Conservation (phyloP, 129 eudicot species). For the Ambrosia artemisiifolia region DNA sequence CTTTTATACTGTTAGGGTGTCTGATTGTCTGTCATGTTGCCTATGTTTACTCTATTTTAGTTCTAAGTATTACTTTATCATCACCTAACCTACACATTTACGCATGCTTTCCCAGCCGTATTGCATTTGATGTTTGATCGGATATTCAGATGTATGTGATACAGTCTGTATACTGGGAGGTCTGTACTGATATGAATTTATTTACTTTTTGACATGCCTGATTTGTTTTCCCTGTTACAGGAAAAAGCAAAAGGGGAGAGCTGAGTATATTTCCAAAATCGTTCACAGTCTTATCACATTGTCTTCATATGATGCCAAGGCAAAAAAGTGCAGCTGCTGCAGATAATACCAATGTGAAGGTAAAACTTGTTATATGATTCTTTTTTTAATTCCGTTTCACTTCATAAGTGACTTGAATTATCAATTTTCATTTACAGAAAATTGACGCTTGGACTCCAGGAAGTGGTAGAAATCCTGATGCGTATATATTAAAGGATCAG, state of each 20-base stretch:
- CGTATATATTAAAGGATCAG: slow-evolving; percentile 82
- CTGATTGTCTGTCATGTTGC: neutral
- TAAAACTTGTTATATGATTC: slow-evolving; percentile 3
- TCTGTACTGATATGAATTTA: neutral
- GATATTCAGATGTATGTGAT: neutral
- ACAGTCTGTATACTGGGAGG: neutral
- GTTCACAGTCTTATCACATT: slow-evolving; percentile 66
- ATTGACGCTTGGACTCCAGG: slow-evolving; percentile 80
- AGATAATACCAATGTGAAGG: slow-evolving; percentile 54
- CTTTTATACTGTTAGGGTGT: neutral
- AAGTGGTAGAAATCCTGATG: slow-evolving; percentile 69
- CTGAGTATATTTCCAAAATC: slow-evolving; percentile 81
- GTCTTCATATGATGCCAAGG: slow-evolving; percentile 96
- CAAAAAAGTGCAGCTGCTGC: slow-evolving; percentile 57
- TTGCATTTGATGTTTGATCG: neutral
- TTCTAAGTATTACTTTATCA: neutral
- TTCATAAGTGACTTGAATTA: slow-evolving; percentile 15
- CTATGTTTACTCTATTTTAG: neutral
- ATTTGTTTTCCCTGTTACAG: slow-evolving; percentile 24
- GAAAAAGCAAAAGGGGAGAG: slow-evolving; percentile 93
- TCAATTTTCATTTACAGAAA: slow-evolving; percentile 39
- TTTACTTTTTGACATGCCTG: neutral
- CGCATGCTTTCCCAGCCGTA: neutral
- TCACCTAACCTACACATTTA: neutral
- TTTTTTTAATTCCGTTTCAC: neutral